Base-by-base conservation (phyloP, 1,139 yeast genomes). In the Hemisphaericaspora subhashii region DNA sequence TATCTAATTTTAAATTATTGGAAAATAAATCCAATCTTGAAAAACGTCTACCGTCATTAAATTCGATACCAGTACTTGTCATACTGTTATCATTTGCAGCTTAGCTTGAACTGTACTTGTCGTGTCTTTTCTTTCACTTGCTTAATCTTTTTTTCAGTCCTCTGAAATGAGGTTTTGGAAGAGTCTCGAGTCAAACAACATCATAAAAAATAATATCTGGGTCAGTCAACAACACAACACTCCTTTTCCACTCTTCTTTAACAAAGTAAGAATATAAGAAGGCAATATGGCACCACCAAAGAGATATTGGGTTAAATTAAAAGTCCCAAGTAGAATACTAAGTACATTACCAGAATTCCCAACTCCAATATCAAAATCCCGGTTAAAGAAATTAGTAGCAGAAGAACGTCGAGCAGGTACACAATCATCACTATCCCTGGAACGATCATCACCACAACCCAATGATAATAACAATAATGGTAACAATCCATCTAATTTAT, bases 1-100 rank as follows among this genome's bases (percentile, higher is more conserved):
- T 70, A 46, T 78, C 83, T 29, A 77, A 57, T 48, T 73, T 72
- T 37, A 66, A 64, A 4, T 60, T 62, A 28, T 66, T 62, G 3
- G 74, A 50, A 18, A 69, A 54, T 8, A 53, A 47, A 39, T 66
- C 72, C 14, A 71, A 51, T 21, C 67, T 47, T 1, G 74, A 66
- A 2, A 70, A 68, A 10, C 38, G 34, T 8, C 38, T 24, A n/a
- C n/a, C n/a, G n/a, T n/a, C n/a, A n/a, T n/a, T n/a, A n/a, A n/a
- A n/a, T n/a, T n/a, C n/a, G n/a, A n/a, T n/a, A n/a, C n/a, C n/a
- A n/a, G n/a, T n/a, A n/a, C n/a, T n/a, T n/a, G n/a, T n/a, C n/a
- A n/a, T n/a, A n/a, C n/a, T n/a, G n/a, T n/a, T n/a, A n/a, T n/a
- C n/a, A n/a, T n/a, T n/a, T n/a, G n/a, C n/a, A n/a, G n/a, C n/a